Percentiles rank a stretch among this genome's conserved stretches.
Evolutionary conservation across 129 eudicot species (phyloP).

Genomic region (Cynara cardunculus): DNA sequence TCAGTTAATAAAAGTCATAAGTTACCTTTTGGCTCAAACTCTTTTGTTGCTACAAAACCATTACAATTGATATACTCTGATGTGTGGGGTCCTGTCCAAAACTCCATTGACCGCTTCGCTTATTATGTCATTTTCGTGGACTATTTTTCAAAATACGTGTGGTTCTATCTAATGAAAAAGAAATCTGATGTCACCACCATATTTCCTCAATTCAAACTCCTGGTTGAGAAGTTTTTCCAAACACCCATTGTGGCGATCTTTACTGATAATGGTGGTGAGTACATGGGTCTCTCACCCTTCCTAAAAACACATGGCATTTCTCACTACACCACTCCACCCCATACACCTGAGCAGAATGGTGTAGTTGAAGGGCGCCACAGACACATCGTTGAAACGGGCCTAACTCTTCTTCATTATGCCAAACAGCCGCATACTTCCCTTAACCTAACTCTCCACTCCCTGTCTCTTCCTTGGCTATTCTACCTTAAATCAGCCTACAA

Average conservation of each 20-base stretch:
- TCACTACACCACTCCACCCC: neutral
- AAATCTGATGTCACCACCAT: neutral
- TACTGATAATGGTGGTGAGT: neutral
- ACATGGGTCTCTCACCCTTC: neutral
- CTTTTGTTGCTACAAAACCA: too few relatives aligned
- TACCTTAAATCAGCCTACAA: too few relatives aligned
- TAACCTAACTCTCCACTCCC: neutral
- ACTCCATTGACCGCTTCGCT: neutral
- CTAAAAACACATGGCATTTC: neutral
- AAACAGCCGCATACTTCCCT: too few relatives aligned
- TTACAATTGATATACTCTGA: too few relatives aligned
- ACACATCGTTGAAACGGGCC: neutral
- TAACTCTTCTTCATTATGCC: too few relatives aligned
- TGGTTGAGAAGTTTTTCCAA: neutral
- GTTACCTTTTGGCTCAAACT: too few relatives aligned
- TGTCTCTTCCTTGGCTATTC: too few relatives aligned
- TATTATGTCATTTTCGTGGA: neutral
- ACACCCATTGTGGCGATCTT: neutral
- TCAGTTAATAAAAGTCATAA: too few relatives aligned
- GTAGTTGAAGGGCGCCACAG: neutral
- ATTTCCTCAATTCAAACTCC: neutral
- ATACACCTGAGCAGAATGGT: neutral
- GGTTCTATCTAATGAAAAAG: neutral
- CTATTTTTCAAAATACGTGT: neutral
- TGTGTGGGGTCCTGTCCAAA: neutral